Evolutionary conservation across 1,139 yeast genomes (phyloP), one percentile per base, ranked within the genome.

Genomic region (Lodderomyces elongisporus): DNA sequence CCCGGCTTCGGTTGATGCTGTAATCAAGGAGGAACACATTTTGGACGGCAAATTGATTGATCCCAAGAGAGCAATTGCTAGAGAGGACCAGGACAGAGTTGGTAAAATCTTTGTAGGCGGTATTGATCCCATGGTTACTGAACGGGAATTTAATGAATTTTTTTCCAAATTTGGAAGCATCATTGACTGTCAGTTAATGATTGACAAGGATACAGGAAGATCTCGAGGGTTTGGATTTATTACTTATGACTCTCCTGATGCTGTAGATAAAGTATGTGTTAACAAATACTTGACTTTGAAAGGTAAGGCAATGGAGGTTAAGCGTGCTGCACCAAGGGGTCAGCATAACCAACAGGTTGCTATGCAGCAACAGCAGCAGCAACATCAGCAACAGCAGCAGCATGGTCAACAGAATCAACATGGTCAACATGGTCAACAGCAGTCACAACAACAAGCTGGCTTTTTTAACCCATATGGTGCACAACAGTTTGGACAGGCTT

Each of bases 81-180:
- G 91, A 58, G 98, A 91, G 55, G 98, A 91, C 57, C 98, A 91
- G 60, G 97, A 89, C 56, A 85, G 85, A 56, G 89, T 96, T 9
- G 96, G 97, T 49, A 91, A 91, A 64, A 91, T 91, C 46, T 91
- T 91, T 55, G 97, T 91, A 31, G 99, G 99, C 45, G 99, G 99
- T 46, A 87, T 91, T 45, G 94, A 95, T 38, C 88, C 95, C 24
- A 93, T 88, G 59, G 96, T 89, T 27, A 88, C 89, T 45, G 97
- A 94, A 51, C 77, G 76, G 44, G 97, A 91, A 48, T 93, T 91
- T 58, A 83, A 83, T 55, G 80, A 76, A 31, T 89, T 85, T 58
- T 91, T 91, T 56, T 78, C 88, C 33, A 85, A 83, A 58, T 91
- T 84, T 59, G 98, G 98, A 49, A 79, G 80, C 31, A 93, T 91